Evolutionary conservation across 257 asterid species (phyloP), one percentile per base, ranked within the genome.

Genomic region (Haberlea rhodopensis): DNA sequence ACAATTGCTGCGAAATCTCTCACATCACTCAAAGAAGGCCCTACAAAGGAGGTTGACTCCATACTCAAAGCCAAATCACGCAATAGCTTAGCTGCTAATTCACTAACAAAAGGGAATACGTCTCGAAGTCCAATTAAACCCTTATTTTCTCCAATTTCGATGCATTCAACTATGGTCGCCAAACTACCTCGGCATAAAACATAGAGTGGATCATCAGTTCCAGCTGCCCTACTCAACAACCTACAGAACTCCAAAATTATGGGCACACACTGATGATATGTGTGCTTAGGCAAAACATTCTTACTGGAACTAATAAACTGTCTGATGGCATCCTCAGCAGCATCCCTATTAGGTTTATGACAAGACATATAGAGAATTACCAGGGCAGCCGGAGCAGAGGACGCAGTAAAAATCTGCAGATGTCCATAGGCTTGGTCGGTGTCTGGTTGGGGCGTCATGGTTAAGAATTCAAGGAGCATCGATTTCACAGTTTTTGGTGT

Each of bases 331-430:
- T 82, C 90, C 4, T 77, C 87, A 0, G 88, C 96, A 3, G 45
- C 68, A 1, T 64, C 80, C 67, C 62, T 84, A 59, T 85, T 81
- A 26, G 72, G 58, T 63, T 64, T 73, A 53, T 71, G 59, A 13
- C 86, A 70, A 3, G 95, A 82, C 82, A 71, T 79, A 26, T 87
- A 92, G 24, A 89, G 89, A 89, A 81, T 82, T 19, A 89, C 97
- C 59, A 92, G 71, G 11, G 89, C 95, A 0, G 84, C 84, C 0
- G 96, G 86, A 0, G 82, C 96, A n/a, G 80, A 71, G 0, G 96
- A 80, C 0, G 87, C 75, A 1, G 63, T 69, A 66, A 94, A 86
- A 63, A 94, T 83, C 76, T 80, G 82, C 46, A 94, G 63, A 65
- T 90, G 86, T 0, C 73, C 88, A 0, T 73, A 9, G 0, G 91